These are phyloP conservation scores for Papiliotrema fonsecae DNA, from an alignment of 1,284 basidiomycete species.

Conservation along the genomic window DNA sequence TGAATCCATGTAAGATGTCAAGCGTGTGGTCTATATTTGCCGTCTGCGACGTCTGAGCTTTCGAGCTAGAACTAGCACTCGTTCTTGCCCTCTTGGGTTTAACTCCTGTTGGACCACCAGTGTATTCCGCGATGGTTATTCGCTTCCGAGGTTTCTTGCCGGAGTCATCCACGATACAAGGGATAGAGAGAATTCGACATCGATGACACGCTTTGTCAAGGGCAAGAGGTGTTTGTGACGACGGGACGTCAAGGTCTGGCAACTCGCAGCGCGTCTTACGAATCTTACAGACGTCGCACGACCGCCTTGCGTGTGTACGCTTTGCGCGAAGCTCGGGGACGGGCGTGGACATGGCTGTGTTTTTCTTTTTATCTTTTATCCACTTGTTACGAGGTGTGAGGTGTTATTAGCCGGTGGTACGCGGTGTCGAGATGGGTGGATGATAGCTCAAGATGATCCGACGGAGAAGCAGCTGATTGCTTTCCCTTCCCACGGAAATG, in stretches of 20 bases:
- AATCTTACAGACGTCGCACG: conserved; percentile 43
- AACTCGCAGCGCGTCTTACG: conserved; percentile 45
- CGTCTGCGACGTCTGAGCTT: neutral
- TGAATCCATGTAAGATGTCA: conserved; percentile 25
- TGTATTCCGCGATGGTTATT: conserved; percentile 13
- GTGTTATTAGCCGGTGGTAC: neutral
- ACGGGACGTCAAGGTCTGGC: conserved; percentile 40
- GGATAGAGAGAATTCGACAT: conserved; percentile 35
- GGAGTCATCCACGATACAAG: conserved; percentile 42
- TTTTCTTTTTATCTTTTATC: neutral
- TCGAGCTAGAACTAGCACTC: neutral
- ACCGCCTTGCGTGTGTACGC: conserved; percentile 41
- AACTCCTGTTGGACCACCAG: neutral
- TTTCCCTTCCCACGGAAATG: too few relatives aligned
- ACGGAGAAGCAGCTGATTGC: too few relatives aligned
- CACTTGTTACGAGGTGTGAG: neutral
- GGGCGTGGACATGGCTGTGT: neutral
- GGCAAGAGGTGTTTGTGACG: conserved; percentile 27
- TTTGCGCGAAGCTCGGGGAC: conserved; percentile 21
- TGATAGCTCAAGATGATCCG: neutral
- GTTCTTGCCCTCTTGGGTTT: neutral
- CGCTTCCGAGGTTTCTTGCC: conserved; percentile 16
- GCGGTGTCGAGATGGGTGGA: neutral
- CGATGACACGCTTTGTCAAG: conserved; percentile 41
- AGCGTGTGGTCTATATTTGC: conserved; percentile 23